Conservation (phyloP, 768 basidiomycete species). For the Tricholoma furcatifolium region DNA sequence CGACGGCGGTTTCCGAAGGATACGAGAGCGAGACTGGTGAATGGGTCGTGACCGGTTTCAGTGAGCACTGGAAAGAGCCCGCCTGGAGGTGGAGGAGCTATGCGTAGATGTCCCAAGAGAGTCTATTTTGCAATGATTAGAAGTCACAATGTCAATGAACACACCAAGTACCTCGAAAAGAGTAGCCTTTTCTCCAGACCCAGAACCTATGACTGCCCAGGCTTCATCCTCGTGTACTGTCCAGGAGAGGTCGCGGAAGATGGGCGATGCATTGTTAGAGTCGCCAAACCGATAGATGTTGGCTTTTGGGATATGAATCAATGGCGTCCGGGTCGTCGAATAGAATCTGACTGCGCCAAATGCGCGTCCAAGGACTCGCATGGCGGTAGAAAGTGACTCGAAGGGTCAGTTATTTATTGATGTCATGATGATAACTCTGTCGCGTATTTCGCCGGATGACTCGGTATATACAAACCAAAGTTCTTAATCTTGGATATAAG, state of each 20-base stretch:
- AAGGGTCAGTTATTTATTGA: not conserved
- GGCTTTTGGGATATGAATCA: conserved; percentile 43
- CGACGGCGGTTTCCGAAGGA: conserved; percentile 66
- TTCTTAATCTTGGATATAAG: not conserved
- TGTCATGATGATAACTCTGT: not conserved
- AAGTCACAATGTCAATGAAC: not conserved
- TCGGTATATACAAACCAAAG: not conserved
- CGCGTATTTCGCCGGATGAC: not conserved
- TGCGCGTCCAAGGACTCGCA: not conserved
- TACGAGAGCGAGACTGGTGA: conserved; percentile 51
- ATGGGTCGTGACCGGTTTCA: conserved; percentile 40
- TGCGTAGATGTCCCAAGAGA: conserved; percentile 68
- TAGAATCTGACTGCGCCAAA: conserved; percentile 1
- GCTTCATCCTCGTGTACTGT: conserved; percentile 57
- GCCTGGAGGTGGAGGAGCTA: conserved; percentile 55
- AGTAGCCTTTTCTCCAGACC: conserved; percentile 57
- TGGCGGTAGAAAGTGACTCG: not conserved
- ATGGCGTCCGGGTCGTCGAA: conserved; percentile 7
- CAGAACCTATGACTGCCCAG: conserved; percentile 76
- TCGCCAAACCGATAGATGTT: conserved; percentile 63
- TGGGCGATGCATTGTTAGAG: conserved; percentile 41
- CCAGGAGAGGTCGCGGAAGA: conserved; percentile 58
- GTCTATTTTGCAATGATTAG: conserved; percentile 37
- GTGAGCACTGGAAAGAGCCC: conserved; percentile 79
- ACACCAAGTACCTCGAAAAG: conserved; percentile 56